Conservation (phyloP, 108 stramenopile species). For the Nannochloropsis oceanica region DNA sequence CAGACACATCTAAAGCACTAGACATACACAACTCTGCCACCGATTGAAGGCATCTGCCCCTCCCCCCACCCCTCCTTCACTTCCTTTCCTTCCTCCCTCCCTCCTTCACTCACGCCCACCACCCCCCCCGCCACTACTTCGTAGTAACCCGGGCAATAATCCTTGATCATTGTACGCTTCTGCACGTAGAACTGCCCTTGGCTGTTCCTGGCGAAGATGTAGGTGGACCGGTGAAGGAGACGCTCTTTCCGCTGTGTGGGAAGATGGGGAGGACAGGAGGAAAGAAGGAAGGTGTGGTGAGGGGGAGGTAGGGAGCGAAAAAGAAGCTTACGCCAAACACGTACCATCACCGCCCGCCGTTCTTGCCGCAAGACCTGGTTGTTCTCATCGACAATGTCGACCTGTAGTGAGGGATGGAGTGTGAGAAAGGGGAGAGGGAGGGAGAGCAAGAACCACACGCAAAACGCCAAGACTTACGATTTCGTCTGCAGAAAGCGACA, state of each 20-base stretch:
- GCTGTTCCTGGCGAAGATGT: not conserved
- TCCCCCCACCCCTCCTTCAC: not conserved
- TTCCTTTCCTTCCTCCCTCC: not conserved
- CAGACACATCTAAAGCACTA: too few species aligned
- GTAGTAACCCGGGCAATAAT: constrained; percentile 19
- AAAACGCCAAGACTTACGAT: not conserved
- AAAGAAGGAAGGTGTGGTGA: not conserved
- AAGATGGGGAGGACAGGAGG: not conserved
- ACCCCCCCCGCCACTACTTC: constrained; percentile 18
- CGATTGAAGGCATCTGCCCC: not conserved
- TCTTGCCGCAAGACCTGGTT: not conserved
- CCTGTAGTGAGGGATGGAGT: not conserved
- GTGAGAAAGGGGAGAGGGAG: not conserved
- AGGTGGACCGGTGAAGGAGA: constrained; percentile 28
- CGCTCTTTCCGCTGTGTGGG: not conserved
- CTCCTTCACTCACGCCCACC: constrained; percentile 6
- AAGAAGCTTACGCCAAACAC: not conserved
- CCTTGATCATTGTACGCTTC: constrained; percentile 7
- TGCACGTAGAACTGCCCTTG: constrained; percentile 12
- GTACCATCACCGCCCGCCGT: not conserved
- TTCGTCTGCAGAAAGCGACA: constrained; percentile 6
- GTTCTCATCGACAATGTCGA: constrained; percentile 20
- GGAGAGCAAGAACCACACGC: not conserved
- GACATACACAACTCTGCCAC: too few species aligned
- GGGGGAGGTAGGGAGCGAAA: not conserved